A percentile compares a stretch with the other conserved stretches of the same genome.
Evolutionary conservation across 768 basidiomycete species (phyloP).

Genomic region (Phlebiopsis flavidoalba): DNA sequence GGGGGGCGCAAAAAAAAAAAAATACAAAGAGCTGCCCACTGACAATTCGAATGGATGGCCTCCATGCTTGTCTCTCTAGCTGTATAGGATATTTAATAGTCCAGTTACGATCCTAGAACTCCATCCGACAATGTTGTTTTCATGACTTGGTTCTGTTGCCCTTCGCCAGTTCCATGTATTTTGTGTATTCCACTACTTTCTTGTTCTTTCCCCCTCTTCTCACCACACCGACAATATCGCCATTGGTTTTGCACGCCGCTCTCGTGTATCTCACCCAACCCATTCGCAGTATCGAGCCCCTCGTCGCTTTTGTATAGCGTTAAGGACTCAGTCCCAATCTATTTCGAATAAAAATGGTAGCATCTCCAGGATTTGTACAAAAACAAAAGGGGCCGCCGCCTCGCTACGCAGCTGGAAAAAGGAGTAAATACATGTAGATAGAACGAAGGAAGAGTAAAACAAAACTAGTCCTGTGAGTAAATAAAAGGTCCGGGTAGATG

Average conservation of each 20-base stretch:
- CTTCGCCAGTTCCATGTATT: not conserved
- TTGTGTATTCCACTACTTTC: not conserved
- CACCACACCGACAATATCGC: not conserved
- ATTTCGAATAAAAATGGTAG: not conserved
- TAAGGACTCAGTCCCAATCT: not conserved
- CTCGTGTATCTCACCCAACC: not conserved
- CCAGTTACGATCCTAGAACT: not conserved
- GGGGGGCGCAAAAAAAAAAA: too few relatives aligned
- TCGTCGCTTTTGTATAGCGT: not conserved
- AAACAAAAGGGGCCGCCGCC: too few relatives aligned
- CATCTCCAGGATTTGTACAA: too few relatives aligned
- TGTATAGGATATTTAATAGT: not conserved
- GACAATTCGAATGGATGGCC: constrained; percentile 20
- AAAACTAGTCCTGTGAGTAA: not conserved
- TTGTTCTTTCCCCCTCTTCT: too few relatives aligned
- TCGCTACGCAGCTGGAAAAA: too few relatives aligned
- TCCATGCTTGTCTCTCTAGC: constrained; percentile 21
- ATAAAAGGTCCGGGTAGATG: too few relatives aligned
- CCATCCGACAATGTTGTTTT: not conserved
- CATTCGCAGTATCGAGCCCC: not conserved
- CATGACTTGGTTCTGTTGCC: not conserved
- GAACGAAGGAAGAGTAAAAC: not conserved
- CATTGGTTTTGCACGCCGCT: not conserved
- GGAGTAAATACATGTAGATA: too few relatives aligned
- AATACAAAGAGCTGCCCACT: too few relatives aligned